phyloP scores from a whole-genome alignment of 148 eudicot species.

The Dysphania ambrosioides region DNA sequence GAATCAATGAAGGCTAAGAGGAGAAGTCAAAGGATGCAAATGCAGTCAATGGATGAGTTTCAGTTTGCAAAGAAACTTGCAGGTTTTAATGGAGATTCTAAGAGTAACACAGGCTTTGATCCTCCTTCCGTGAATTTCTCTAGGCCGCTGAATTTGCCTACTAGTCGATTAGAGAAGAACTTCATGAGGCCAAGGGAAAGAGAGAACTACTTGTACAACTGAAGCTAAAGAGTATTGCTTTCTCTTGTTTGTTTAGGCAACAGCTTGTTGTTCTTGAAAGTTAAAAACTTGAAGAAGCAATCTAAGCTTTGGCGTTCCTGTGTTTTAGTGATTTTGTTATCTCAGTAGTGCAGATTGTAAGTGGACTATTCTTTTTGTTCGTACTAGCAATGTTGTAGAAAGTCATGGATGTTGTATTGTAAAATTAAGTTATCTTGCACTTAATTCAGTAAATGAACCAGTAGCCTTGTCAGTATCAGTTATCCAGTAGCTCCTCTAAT shows the following conservation, averaged over 20 bases:
- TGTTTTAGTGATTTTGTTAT: conserved; percentile 11
- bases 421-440: conserved; percentile 13
- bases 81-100: conserved; percentile 43
- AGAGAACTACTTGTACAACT: conserved; percentile 29
- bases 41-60: conserved; percentile 83
- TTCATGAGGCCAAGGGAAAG: conserved; percentile 28
- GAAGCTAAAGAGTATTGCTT: conserved; percentile 15
- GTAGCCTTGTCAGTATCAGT: not conserved
- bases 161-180: conserved; percentile 40
- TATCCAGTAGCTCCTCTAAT: not conserved
- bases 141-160: conserved; percentile 41
- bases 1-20: conserved; percentile 82
- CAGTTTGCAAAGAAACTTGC: conserved; percentile 69
- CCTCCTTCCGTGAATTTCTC: conserved; percentile 39
- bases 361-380: conserved; percentile 34
- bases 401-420: conserved; percentile 28
- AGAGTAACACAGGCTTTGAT: conserved; percentile 45
- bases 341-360: conserved; percentile 14
- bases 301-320: not conserved
- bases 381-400: conserved; percentile 26
- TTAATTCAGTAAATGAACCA: conserved; percentile 25
- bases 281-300: conserved; percentile 13
- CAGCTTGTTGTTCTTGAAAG: conserved; percentile 58
- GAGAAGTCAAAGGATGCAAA: conserved; percentile 50
- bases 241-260: conserved; percentile 33